Evolutionary conservation across 83 land plant species (phyloP), one percentile per base, ranked within the genome.

Genomic region (Thuja plicata): DNA sequence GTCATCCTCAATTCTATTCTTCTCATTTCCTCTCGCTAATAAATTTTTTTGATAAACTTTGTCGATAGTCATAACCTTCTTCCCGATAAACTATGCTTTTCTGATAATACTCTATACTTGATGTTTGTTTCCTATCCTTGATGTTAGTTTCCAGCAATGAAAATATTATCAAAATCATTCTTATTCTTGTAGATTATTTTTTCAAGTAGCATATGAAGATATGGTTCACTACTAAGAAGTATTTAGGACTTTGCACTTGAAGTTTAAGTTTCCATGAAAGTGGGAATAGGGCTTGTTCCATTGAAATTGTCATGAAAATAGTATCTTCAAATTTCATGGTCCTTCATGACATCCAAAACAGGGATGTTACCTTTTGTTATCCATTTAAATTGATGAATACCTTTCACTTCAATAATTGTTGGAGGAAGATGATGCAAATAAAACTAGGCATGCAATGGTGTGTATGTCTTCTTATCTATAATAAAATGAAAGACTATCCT

Each of bases 361-460:
- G 97, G 95, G 40, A 96, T 94, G 66, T 94, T 94, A 37, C 95
- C 98, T 88, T 92, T 94, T 1, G 95, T 80, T 83, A 97, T 90
- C 99, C 98, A 97, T 55, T 96, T 95, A 89, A 97, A 97, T 80
- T 96, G 99, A 79, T 97, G 97, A 81, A 96, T 73, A 41, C 93
- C 95, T 90, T 94, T 95, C 48, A 97, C 98, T 93, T 97, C 99
- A 43, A 97, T 92, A 73, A 95, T 92, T 7, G 98, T 96, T 37
- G 99, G 95, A 32, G 93, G 73, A n/a, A 97, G 88, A 12, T 95
- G 92, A 89, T 97, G 95, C 62, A 97, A 87, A 9, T 96, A 91
- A 87, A 97, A 97, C 98, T 98, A 97, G 8, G 99, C 95, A 88
- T 97, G 99, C 99, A 97, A 96, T 24, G 99, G 94, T 2, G 95